Base-by-base conservation (phyloP, 164 flowering plant genomes). In the Magnolia sinica region DNA sequence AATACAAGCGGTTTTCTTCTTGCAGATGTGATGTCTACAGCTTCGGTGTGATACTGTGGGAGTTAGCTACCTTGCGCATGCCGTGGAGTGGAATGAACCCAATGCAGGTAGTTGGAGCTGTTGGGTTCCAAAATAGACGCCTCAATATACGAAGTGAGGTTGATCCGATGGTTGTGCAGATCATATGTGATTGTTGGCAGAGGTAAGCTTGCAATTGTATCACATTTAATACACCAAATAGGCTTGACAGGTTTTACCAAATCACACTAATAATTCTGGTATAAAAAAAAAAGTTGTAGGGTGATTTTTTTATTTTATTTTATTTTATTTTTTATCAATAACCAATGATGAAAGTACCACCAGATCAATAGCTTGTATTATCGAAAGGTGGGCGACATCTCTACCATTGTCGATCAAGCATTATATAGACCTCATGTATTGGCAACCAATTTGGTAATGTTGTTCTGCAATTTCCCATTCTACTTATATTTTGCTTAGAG, bases 21-120 rank as follows among this genome's bases (percentile, higher is more conserved):
- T 84, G 83, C 89, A 95, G 98, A 82, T 93, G 93, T 81, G 98
- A 95, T 79, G 90, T 95, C 61, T 95, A 90, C 83, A 95, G 98
- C 79, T 95, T 93, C 81, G 98, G 98, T 76, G 98, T 95, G 67
- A 95, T 95, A 84, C 79, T 95, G 50, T 95, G 98, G 98, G 98
- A 95, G 80, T 79, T 95, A 84, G 81, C 89, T 76, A 95, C 98
- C 45, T 78, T 85, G 74, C 77, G 85, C 49, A 86, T 91, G 80
- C 98, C 98, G 68, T 96, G 99, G 98, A 91, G 86, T 69, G 97
- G 91, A 73, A 83, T 94, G 91, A 94, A 96, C 83, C 93, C 98
- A 51, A 94, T 96, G 98, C 99, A 96, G 79, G 99, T 96, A 64
- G 97, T 96, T 78, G 99, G 99, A 83, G 99, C 97, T 77, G 98